Conservation (phyloP, 805 yeast species). For the Kluyveromyces starmeri region DNA sequence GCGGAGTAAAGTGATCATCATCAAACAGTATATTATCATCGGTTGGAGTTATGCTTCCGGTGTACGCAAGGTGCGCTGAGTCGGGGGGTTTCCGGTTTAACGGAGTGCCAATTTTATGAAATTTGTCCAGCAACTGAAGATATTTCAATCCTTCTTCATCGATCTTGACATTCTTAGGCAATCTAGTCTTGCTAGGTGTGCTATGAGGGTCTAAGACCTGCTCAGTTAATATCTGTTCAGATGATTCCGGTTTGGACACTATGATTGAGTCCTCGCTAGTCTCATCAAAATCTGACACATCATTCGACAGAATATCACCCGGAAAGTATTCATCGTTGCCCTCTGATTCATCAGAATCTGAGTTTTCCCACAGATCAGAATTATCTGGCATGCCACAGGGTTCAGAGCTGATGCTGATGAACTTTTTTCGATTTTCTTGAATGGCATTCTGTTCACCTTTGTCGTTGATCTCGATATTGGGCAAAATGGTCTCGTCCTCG, state of each 20-base stretch:
- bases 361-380: not conserved
- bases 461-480: conserved; percentile 3
- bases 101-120: conserved; percentile 12
- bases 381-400: conserved; percentile 1
- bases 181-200: not conserved
- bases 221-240: no score
- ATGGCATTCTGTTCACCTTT: not conserved
- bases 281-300: not conserved
- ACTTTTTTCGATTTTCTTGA: not conserved
- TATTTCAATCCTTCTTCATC: conserved; percentile 12
- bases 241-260: no score
- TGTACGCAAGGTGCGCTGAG: no score
- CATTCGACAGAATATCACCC: no score
- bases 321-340: no score
- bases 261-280: no score
- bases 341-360: not conserved
- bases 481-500: not conserved
- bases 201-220: no score
- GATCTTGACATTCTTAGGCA: not conserved
- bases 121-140: conserved; percentile 14
- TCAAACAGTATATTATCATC: not conserved
- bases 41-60: not conserved
- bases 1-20: conserved; percentile 11
- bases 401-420: not conserved
- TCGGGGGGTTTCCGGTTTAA: no score